Evolutionary conservation across 2,329 filamentous ascomycete genomes (phyloP).

Genomic region (Colletotrichum navitas): DNA sequence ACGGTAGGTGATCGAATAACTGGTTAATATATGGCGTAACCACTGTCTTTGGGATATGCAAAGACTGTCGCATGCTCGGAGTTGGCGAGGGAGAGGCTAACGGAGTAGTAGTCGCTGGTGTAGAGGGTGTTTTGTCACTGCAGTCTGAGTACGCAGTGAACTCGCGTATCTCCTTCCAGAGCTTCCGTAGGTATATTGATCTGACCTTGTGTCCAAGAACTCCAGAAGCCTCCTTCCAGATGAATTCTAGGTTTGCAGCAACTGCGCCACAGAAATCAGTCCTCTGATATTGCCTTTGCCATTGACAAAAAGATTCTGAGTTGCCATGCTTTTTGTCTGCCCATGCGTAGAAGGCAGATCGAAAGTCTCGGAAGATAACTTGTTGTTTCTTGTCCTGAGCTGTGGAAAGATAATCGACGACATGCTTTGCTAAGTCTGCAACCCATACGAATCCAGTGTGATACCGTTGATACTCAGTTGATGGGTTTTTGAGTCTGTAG

Average conservation of each 20-base stretch:
- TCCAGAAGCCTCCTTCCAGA: slow-evolving; percentile 73
- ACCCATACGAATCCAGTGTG: slow-evolving; percentile 77
- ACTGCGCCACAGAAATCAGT: slow-evolving; percentile 74
- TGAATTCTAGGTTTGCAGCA: slow-evolving; percentile 70
- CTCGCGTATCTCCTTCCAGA: slow-evolving; percentile 67
- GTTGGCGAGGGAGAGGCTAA: neutral
- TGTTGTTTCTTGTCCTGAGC: slow-evolving; percentile 48
- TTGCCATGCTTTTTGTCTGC: slow-evolving; percentile 54
- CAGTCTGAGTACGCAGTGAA: slow-evolving; percentile 50
- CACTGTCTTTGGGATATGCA: slow-evolving; percentile 61
- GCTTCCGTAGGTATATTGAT: slow-evolving; percentile 64
- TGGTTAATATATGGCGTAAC: slow-evolving; percentile 78
- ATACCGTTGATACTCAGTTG: slow-evolving; percentile 72
- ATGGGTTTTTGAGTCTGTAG: slow-evolving; percentile 71
- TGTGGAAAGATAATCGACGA: slow-evolving; percentile 72
- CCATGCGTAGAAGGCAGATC: slow-evolving; percentile 69
- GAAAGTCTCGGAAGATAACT: slow-evolving; percentile 70
- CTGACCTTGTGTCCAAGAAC: slow-evolving; percentile 54
- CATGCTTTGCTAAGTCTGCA: slow-evolving; percentile 77
- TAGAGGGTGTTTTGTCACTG: slow-evolving; percentile 42
- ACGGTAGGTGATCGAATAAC: slow-evolving; percentile 74
- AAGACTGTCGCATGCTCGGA: neutral
- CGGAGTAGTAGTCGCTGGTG: neutral
- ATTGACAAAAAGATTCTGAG: slow-evolving; percentile 60
- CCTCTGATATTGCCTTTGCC: slow-evolving; percentile 63